Base-by-base conservation (phyloP, 441 rosid species). In the Pelargonium fulgidum region DNA sequence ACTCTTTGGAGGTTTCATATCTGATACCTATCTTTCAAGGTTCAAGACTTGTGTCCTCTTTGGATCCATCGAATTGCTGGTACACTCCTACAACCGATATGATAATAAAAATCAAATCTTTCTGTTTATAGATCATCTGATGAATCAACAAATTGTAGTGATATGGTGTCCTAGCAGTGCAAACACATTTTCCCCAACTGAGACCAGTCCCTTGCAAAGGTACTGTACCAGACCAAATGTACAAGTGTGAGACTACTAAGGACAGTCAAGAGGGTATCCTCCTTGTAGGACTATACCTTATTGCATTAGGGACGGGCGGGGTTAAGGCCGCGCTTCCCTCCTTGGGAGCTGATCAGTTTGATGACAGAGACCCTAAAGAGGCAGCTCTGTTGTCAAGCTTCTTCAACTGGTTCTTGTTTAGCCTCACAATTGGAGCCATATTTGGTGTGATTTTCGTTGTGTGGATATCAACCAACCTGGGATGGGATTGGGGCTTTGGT, bases 301-400 rank as follows among this genome's bases (percentile, higher is more conserved):
- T 88, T 7, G 90, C 88, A 3, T 20, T 82, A 0, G 92, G 92
- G 4, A 83, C 85, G 0, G 64, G 89, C 2, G 92, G 92, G 11
- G 52, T 88, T 12, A 88, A 85, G 74, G 86, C 87, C 2, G 81
- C 81, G 26, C 65, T 86, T 71, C 93, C 90, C 0, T 19, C 88
- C 0, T 54, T 88, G 3, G 93, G 93, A 26, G 90, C 93, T 0
- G 87, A 85, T 70, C 93, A 88, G 64, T 88, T 88, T n/a, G 81
- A 88, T 8, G 76, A 69, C 1, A 83, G 70, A 42, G 84, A 85
- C 64, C 85, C 85, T 0, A 73, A 78, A 63, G 88, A 76, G 65
- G 86, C 84, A 29, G 48, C 76, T 36, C 72, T 75, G 20, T 12
- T 84, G 70, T 82, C 90, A 10, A 85, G 87, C 68, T 88, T 75